Percentiles rank a stretch among this genome's conserved stretches.
Conservation (phyloP, 2,329 filamentous ascomycete species). For the Sporothrix pallida region DNA sequence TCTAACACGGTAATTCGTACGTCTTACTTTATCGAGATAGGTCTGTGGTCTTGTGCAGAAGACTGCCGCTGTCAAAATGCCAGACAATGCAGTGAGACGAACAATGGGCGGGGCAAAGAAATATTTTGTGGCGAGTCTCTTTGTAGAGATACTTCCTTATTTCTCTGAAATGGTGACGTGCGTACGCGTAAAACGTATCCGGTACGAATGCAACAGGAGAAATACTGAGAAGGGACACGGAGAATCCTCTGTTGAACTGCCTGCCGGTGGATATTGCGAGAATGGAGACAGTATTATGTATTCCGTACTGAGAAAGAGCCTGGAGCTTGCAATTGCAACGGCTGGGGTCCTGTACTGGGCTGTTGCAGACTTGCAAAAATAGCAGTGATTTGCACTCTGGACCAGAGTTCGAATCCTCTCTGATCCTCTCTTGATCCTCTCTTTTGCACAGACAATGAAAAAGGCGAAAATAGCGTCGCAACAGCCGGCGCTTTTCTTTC, state of each 20-base stretch:
- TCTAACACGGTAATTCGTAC: not conserved
- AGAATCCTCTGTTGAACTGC: not conserved
- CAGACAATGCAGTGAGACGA: not conserved
- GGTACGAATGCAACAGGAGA: not conserved
- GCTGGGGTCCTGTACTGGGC: not conserved
- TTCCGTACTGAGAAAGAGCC: not conserved
- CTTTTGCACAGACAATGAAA: not conserved
- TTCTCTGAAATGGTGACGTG: not conserved
- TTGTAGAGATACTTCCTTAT: not conserved
- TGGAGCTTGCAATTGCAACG: not conserved
- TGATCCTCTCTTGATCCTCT: too few species aligned
- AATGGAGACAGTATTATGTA: too few species aligned
- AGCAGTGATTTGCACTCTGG: too few species aligned
- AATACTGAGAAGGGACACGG: not conserved
- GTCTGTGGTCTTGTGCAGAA: not conserved
- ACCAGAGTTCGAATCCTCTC: too few species aligned
- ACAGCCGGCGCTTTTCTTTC: not conserved
- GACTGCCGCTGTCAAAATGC: slow-evolving; percentile 6
- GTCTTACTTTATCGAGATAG: too few species aligned
- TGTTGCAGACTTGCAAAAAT: not conserved
- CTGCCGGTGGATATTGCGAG: not conserved
- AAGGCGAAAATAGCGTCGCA: not conserved
- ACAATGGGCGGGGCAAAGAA: not conserved
- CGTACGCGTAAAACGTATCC: not conserved
- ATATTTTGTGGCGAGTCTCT: not conserved